Evolutionary conservation across 345 rosid species (phyloP), one percentile per base, ranked within the genome.

Genomic region (Populus euphratica): DNA sequence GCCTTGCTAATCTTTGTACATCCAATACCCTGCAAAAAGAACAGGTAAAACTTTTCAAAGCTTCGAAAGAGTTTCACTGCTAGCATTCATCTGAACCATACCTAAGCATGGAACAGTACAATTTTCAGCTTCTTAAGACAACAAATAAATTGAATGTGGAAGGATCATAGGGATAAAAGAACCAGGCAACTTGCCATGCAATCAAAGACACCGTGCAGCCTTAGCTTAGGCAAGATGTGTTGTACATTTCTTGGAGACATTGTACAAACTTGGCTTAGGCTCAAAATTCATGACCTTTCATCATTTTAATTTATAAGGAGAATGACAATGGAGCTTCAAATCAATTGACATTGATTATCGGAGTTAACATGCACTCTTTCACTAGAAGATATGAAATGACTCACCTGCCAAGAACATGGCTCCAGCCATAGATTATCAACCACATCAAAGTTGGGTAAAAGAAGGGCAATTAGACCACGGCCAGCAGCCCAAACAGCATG

Each of bases 401-500:
- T 81, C 25, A 89, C 95, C 95, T 93, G 92, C 98, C 98, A 93
- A 33, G 97, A 89, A 83, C 78, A 85, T 43, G 98, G 97, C 82
- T 94, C 97, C 86, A 94, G 89, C 98, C 98, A 94, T 71, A 94
- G 76, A 81, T 88, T 89, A 78, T 94, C 97, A 31, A 94, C 97
- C 38, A 83, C 81, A 80, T 91, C 98, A 35, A 89, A 94, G 80
- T 91, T 94, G 62, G 98, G 98, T 70, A 93, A 86, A 35, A 93
- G 78, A 84, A 86, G 86, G 41, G 97, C 86, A 49, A 91, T 90
- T 52, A 94, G 95, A 75, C 93, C 94, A 82, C 94, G 93, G 39
- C 98, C 98, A 85, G 94, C 95, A 77, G 97, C 97, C 98, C 96
- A 94, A 69, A 94, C 92, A 77, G 96, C 94, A 86, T 92, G 98